These are phyloP conservation scores for Vickermania spadyakhi DNA, from an alignment of 208 protist genomes.

Conservation along the genomic window DNA sequence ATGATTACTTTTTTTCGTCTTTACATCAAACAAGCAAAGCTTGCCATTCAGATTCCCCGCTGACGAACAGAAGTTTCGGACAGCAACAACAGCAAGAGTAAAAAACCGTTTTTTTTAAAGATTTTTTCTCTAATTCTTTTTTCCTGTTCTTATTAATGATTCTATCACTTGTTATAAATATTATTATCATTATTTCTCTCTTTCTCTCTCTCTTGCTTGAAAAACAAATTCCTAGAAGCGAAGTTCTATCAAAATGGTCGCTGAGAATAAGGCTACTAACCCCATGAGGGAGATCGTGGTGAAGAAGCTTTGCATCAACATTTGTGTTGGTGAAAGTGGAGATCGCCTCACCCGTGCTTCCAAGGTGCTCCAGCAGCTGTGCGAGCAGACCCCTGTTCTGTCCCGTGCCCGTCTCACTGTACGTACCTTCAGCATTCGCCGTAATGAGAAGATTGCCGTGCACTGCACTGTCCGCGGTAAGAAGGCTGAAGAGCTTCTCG, in stretches of 20 bases:
- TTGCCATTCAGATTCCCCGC: too few species aligned
- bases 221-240: too few species aligned
- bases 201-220: too few species aligned
- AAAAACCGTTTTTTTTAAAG: too few species aligned
- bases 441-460: conserved; percentile 99
- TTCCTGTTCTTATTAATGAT: too few species aligned
- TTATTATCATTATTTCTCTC: too few species aligned
- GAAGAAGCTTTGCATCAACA: conserved; percentile 99
- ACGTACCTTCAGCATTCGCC: conserved; percentile 98
- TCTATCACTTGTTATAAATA: too few species aligned
- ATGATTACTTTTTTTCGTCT: too few species aligned
- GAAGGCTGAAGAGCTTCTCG: conserved; percentile 98
- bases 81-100: too few species aligned
- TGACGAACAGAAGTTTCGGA: too few species aligned
- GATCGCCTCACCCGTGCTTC: conserved; percentile 98
- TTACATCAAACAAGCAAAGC: too few species aligned
- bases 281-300: conserved; percentile 96
- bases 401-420: conserved; percentile 98
- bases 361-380: conserved; percentile 99
- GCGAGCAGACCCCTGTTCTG: conserved; percentile 97
- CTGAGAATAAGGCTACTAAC: conserved; percentile 68
- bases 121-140: too few species aligned
- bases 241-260: conserved; percentile 13
- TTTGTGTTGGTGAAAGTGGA: conserved; percentile 98
- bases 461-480: conserved; percentile 99